Evolutionary conservation across 169 alveolate species (phyloP), one percentile per base, ranked within the genome.

Genomic region (Toxoplasma gondii): DNA sequence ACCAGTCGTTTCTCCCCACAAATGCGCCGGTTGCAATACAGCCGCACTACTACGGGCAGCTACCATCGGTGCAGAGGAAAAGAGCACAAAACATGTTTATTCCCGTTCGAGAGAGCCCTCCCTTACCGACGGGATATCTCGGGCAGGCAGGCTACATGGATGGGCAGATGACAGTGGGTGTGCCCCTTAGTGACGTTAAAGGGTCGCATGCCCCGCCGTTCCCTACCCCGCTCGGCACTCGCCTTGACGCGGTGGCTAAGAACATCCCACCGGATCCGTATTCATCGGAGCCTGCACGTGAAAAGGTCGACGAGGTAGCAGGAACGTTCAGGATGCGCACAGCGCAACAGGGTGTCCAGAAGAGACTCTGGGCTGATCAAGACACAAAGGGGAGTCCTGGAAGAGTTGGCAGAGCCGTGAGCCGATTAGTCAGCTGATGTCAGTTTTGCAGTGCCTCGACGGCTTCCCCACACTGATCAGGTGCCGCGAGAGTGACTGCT

Each of bases 11-110:
- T 5, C 29, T 93, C 70, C 90, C 86, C 53, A 87, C 58, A 38
- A 74, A 88, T 49, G 93, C 69, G n/a, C 95, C 95, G 2, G 39
- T 93, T 67, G 95, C 95, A 2, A 80, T 84, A 36, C 95, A 93
- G 93, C 95, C 95, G 84, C 49, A 93, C 91, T 93, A 93, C 91
- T 93, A 93, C 45, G 86, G 95, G 17, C 93, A 93, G 84, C 54
- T 93, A 82, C 95, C 95, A 41, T 93, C 95, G 54, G 95, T 87
- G 43, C 93, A 91, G 74, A 38, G 95, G n/a, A 86, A 92, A 17
- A 86, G 93, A 36, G 41, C 64, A 24, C 90, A 43, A 22, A 93
- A 87, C 83, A 38, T 74, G 93, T 93, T 93, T 82, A 84, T 93
- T 24, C 95, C 95, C 1, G 49, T 93, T 69, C 49, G 54, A 16